Base-by-base conservation (phyloP, 768 basidiomycete species). In the Leccinum subgranulosum region DNA sequence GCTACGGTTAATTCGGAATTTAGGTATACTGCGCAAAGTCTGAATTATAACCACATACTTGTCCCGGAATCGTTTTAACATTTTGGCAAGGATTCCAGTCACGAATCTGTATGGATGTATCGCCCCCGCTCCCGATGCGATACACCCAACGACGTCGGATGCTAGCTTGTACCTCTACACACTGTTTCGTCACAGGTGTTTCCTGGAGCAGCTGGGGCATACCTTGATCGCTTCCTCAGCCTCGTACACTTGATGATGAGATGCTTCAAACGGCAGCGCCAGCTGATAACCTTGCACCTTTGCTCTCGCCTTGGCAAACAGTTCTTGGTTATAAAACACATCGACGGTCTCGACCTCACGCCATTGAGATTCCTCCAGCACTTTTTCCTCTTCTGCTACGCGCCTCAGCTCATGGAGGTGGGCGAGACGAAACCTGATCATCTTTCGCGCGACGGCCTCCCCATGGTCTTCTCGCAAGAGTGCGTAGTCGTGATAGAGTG, bases 51-150 rank as follows among this genome's bases (percentile, higher is more conserved):
- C 29, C 10, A 69, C 78, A 60, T 60, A 84, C 84, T 72, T 76
- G 11, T 79, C 66, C 12, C 79, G 66, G 63, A 84, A 76, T 28
- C 74, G 72, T 14, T 69, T 48, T 4, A 88, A 68, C 4, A 88
- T 75, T 29, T 81, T 82, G 23, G 77, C 63, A 9, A 88, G 73
- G 27, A 88, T 76, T 0, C 83, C 80, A 1, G 87, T 90, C 12
- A 89, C 81, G 45, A 87, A 76, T 23, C 82, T 81, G 66, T 90
- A 90, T 2, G 88, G 84, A 65, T 90, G 86, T 4, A 86, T 71
- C 0, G 87, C 83, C 6, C 85, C 87, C 11, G 82, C 88, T 0
- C 71, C 66, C 23, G 79, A 82, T 12, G 75, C 71, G 36, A 89
- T 77, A 53, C 79, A 81, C 1, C 86, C 88, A 0, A 73, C 69